Percentiles rank a stretch among this genome's conserved stretches.
These are phyloP conservation scores for Sophora flavescens DNA, from an alignment of 306 rosid genomes.

Conservation along the genomic window DNA sequence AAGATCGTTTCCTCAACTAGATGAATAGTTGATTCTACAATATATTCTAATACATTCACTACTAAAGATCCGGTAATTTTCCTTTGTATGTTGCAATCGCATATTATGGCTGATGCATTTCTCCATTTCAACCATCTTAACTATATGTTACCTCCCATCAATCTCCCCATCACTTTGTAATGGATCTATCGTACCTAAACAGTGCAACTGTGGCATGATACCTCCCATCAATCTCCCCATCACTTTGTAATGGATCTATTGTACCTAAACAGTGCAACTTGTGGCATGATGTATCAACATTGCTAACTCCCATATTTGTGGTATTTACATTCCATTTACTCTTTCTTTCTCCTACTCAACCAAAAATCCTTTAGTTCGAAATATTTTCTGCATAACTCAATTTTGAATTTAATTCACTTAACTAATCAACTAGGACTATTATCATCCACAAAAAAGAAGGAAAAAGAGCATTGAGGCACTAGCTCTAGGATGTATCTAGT, in stretches of 20 bases:
- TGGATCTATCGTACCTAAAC: background rate
- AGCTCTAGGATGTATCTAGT: background rate
- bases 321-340: background rate
- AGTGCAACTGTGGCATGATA: background rate
- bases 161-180: background rate
- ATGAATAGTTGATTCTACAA: no score
- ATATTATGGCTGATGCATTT: slow-evolving; percentile 7
- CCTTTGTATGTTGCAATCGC: background rate
- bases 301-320: background rate
- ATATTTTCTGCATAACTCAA: background rate
- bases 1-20: background rate
- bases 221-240: no score
- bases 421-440: background rate
- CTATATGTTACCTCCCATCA: background rate
- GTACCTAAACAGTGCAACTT: background rate
- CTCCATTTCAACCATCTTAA: background rate
- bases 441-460: background rate
- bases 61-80: background rate
- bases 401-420: background rate
- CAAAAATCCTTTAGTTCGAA: background rate
- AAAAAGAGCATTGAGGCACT: background rate
- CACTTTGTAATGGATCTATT: background rate
- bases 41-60: background rate
- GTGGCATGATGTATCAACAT: background rate
- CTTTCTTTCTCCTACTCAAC: background rate